These are phyloP conservation scores for Fusarium mangiferae DNA, from an alignment of 2,329 filamentous ascomycete genomes.

Conservation along the genomic window DNA sequence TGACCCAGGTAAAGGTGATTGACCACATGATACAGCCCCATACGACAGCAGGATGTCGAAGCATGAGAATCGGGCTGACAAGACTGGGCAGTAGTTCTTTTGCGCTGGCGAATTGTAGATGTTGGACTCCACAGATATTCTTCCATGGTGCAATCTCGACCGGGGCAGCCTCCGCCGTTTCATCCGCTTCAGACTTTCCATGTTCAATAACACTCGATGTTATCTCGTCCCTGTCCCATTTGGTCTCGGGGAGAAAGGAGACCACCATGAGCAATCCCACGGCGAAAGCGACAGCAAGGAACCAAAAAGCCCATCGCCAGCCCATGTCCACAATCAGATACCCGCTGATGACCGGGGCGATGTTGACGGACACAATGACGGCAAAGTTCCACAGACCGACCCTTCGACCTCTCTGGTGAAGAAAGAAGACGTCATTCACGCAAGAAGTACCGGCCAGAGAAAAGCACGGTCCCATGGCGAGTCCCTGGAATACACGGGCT, in stretches of 20 bases:
- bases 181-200: neutral
- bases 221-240: neutral
- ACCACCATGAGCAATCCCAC: neutral
- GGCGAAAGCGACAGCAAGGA: neutral
- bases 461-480: neutral
- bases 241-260: neutral
- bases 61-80: neutral
- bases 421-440: neutral
- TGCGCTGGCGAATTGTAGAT: neutral
- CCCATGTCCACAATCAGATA: constrained; percentile 7
- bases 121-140: neutral
- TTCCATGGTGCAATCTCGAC: neutral
- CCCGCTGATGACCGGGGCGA: constrained; percentile 1
- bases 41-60: neutral
- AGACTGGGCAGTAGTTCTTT: neutral
- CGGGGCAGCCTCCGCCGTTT: neutral
- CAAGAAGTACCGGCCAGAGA: neutral
- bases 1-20: constrained; percentile 12
- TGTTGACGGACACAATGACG: neutral
- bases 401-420: neutral
- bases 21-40: constrained; percentile 5
- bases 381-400: constrained; percentile 6
- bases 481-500: neutral
- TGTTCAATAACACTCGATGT: neutral
- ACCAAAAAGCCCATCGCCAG: constrained; percentile 4